Percentiles rank a stretch among this genome's conserved stretches.
phyloP scores from a whole-genome alignment of 768 basidiomycete species.

The Mycena maculata region DNA sequence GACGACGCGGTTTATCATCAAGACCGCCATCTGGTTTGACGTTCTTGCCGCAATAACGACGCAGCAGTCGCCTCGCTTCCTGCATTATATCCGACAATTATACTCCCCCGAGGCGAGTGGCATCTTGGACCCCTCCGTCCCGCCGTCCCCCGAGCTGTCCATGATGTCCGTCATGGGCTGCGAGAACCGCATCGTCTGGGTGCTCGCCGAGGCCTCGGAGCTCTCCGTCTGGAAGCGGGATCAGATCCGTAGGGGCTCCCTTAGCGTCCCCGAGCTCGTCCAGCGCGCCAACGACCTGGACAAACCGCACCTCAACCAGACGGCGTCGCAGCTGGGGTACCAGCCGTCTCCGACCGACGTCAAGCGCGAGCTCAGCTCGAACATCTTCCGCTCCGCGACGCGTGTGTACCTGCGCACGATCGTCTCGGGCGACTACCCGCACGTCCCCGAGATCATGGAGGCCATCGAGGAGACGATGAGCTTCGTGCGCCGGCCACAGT shows the following conservation, averaged over 20 bases:
- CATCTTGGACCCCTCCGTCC: constrained; percentile 46
- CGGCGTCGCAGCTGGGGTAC: constrained; percentile 10
- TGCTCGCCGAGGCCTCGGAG: constrained; percentile 77
- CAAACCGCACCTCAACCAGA: constrained; percentile 13
- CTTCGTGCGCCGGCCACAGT: constrained; percentile 56
- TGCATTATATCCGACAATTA: constrained; percentile 64
- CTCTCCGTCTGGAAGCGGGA: constrained; percentile 75
- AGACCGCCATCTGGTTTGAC: constrained; percentile 90
- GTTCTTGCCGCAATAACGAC: constrained; percentile 83
- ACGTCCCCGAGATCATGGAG: constrained; percentile 69
- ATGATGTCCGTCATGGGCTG: constrained; percentile 91
- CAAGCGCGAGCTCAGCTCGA: constrained; percentile 61
- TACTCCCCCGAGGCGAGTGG: constrained; percentile 61
- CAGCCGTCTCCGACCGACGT: constrained; percentile 35
- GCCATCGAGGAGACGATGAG: constrained; percentile 66
- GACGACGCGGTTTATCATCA: constrained; percentile 78
- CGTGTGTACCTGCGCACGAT: constrained; percentile 82
- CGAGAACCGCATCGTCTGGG: constrained; percentile 82
- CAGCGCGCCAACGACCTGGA: constrained; percentile 37
- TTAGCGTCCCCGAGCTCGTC: constrained; percentile 74
- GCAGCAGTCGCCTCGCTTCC: constrained; percentile 66
- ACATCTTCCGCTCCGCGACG: constrained; percentile 81
- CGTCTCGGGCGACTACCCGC: constrained; percentile 77
- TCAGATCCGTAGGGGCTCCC: constrained; percentile 51
- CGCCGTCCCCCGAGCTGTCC: constrained; percentile 55